phyloP scores from a whole-genome alignment of 108 stramenopile genomes.

The Pseudonitzschia multiseries region DNA sequence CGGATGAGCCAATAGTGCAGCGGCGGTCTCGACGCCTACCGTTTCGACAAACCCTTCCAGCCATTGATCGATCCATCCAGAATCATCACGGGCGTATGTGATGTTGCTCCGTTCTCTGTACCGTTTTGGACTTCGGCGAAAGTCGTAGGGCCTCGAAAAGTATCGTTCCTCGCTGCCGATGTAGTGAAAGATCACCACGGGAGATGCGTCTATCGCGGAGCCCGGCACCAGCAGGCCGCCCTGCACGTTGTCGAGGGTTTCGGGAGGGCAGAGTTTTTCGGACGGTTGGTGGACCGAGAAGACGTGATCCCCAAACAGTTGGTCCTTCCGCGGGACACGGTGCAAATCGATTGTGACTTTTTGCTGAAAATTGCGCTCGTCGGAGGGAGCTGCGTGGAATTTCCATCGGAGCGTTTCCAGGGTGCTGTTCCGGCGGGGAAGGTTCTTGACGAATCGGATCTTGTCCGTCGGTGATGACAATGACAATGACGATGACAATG shows the following conservation, averaged over 20 bases:
- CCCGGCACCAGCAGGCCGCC: neutral
- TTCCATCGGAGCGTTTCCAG: conserved; percentile 38
- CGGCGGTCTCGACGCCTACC: conserved; percentile 15
- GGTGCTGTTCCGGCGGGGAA: neutral
- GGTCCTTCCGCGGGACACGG: neutral
- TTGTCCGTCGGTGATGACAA: too few relatives aligned
- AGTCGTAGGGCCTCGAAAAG: conserved; percentile 29
- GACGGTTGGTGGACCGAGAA: conserved; percentile 11
- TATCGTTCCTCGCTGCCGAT: conserved; percentile 46
- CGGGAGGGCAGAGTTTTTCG: neutral
- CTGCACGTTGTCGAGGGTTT: neutral
- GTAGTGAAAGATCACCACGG: conserved; percentile 40
- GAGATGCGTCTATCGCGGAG: neutral
- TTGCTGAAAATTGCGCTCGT: conserved; percentile 27
- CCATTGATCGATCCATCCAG: conserved; percentile 42
- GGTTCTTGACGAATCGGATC: neutral
- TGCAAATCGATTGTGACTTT: neutral
- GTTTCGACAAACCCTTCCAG: conserved; percentile 37
- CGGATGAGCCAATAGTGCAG: neutral
- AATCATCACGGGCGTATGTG: neutral
- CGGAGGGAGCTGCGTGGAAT: conserved; percentile 28
- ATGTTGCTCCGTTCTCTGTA: conserved; percentile 14
- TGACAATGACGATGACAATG: too few relatives aligned
- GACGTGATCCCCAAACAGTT: neutral
- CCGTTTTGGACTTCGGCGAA: conserved; percentile 16